A percentile compares a stretch with the other conserved stretches of the same genome.
phyloP scores from a whole-genome alignment of 345 rosid genomes.

The Eucalyptus curtisii region DNA sequence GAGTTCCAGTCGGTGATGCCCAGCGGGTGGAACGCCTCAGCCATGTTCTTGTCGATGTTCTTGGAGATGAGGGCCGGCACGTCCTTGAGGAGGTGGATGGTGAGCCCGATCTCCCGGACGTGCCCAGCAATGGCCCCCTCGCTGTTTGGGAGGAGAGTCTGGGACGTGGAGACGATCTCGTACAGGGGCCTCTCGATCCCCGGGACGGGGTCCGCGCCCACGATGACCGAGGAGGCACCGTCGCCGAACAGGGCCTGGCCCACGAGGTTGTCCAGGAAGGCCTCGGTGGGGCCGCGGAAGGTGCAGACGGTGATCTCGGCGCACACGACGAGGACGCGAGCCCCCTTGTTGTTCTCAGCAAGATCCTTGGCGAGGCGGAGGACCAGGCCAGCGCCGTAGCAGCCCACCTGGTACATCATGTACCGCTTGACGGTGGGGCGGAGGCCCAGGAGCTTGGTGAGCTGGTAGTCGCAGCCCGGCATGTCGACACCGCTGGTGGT shows the following conservation, averaged over 20 bases:
- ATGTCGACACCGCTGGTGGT: conserved; percentile 31
- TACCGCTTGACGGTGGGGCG: conserved; percentile 35
- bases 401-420: conserved; percentile 55
- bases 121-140: conserved; percentile 45
- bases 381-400: conserved; percentile 34
- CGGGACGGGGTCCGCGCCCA: conserved; percentile 23
- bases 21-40: conserved; percentile 26
- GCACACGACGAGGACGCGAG: conserved; percentile 39
- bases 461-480: conserved; percentile 54
- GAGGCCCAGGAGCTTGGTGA: conserved; percentile 44
- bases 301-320: conserved; percentile 17
- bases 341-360: conserved; percentile 41
- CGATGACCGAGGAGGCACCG: conserved; percentile 30
- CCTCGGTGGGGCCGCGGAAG: conserved; percentile 36
- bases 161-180: conserved; percentile 26
- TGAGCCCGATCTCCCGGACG: conserved; percentile 33
- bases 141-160: conserved; percentile 29
- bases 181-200: conserved; percentile 22
- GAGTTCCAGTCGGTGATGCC: conserved; percentile 50
- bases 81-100: conserved; percentile 29
- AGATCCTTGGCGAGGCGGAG: conserved; percentile 45
- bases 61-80: conserved; percentile 27
- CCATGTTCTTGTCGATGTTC: conserved; percentile 19
- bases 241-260: conserved; percentile 44
- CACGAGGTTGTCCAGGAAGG: conserved; percentile 26